Conservation (phyloP, 805 yeast species). For the Wickerhamiella siamensis region DNA sequence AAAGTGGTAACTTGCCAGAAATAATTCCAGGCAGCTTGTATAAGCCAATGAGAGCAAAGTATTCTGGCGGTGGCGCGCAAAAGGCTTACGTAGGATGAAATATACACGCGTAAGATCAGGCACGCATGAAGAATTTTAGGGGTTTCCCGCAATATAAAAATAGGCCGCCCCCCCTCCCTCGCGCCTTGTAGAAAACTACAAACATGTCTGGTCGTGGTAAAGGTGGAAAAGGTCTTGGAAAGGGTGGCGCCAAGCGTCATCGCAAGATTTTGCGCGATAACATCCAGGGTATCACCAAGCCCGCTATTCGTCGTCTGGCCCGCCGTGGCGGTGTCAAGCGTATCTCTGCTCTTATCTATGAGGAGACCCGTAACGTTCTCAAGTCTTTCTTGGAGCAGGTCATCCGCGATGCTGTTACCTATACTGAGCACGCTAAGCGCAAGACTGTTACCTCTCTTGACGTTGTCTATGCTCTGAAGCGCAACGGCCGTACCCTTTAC, state of each 20-base stretch:
- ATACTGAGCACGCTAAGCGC: constrained; percentile 99
- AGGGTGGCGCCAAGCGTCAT: constrained; percentile 99
- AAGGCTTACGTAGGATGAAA: not conserved
- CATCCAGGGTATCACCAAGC: constrained; percentile 99
- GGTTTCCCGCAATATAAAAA: not conserved
- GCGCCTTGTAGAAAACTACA: constrained; percentile 4
- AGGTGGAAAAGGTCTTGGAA: constrained; percentile 99
- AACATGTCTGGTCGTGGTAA: constrained; percentile 98
- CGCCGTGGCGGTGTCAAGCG: constrained; percentile 99
- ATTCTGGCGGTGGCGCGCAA: not conserved
- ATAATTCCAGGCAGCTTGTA: not conserved
- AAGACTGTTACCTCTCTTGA: constrained; percentile 98
- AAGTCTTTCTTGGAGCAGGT: constrained; percentile 93
- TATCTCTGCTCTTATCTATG: constrained; percentile 96
- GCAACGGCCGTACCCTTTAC: constrained; percentile 99
- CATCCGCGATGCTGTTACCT: constrained; percentile 97
- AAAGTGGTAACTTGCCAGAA: not conserved
- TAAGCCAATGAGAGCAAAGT: not conserved
- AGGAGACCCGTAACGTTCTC: constrained; percentile 94
- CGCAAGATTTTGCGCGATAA: constrained; percentile 98
- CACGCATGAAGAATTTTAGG: not conserved
- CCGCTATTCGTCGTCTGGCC: constrained; percentile 99
- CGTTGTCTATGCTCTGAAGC: constrained; percentile 97
- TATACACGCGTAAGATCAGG: not conserved
- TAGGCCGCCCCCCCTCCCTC: not conserved